Base-by-base conservation (phyloP, 192 early-diverging fungal species). In the Podila minutissima region DNA sequence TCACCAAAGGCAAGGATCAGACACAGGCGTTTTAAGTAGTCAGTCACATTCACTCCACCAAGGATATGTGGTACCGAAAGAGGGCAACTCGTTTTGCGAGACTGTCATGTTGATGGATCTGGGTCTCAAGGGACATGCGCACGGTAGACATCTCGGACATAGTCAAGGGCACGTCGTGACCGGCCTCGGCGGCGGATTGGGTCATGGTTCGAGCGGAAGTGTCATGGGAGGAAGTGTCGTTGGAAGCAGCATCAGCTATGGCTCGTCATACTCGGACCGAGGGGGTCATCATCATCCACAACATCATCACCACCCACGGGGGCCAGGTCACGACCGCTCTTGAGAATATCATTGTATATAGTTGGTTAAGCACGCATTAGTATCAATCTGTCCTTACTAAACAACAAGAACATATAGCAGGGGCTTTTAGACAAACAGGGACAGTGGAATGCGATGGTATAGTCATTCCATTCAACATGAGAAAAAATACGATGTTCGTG, bases 391-490 rank as follows among this genome's bases (percentile, higher is more conserved):
- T 37, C 35, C 35, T 10, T 37, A 10, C 35, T 37, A 37, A 37
- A 11, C 6, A 33, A 10, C 35, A 37, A 37, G 35, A 35, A 8
- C 35, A 37, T 2, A 8, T 3, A 37, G 1, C 33, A 37, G 1
- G 35, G 35, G 9, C 1, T 37, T 11, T 37, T 10, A 10, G 35
- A 46, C 15, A 46, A 17, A 46, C 41, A 46, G 41, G 53, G 6
- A 13, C 59, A 26, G 59, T 61, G 59, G 59, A 55, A 55, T 55
- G 53, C 53, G 24, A 24, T 22, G 53, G 24, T n/a, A 55, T 55
- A 55, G 53, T 55, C 53, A 55, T 55, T 55, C 53, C 53, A 55
- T 55, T 55, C 24, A 17, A 55, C n/a, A 2, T 55, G 53, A 55
- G 22, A 3, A 24, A 24, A 1, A 6, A 24, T 55, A 26, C 53